Conservation (phyloP, 129 eudicot species). For the Centrapalus pauciflorus region DNA sequence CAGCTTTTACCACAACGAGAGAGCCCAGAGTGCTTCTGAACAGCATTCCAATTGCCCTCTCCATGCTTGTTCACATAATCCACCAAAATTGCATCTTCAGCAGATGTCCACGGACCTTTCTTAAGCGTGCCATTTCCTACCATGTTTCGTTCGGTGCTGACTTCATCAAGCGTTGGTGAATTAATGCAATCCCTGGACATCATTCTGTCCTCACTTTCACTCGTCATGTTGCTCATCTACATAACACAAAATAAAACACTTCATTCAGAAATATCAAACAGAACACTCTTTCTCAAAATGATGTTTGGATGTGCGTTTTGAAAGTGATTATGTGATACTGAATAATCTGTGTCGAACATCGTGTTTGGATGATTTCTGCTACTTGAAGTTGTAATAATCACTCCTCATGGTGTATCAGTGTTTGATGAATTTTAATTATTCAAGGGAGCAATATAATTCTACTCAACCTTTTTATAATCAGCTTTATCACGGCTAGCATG, state of each 20-base stretch:
- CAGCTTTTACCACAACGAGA: slow-evolving; percentile 95
- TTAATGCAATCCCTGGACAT: slow-evolving; percentile 30
- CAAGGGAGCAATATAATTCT: not conserved
- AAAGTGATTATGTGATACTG: not conserved
- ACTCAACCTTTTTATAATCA: too few relatives aligned
- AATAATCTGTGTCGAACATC: not conserved
- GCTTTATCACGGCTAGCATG: too few relatives aligned
- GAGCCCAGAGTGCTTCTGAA: slow-evolving; percentile 84
- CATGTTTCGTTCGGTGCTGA: slow-evolving; percentile 40
- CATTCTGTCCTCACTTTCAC: slow-evolving; percentile 58
- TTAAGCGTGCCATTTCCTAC: slow-evolving; percentile 44
- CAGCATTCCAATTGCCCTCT: slow-evolving; percentile 97
- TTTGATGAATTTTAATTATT: not conserved
- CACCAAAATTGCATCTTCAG: slow-evolving; percentile 81
- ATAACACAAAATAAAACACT: slow-evolving; percentile 2
- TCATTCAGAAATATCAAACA: not conserved
- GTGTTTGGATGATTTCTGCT: not conserved
- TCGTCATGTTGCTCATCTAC: slow-evolving; percentile 58
- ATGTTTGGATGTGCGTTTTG: not conserved
- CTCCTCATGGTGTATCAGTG: not conserved
- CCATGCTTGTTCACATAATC: slow-evolving; percentile 88
- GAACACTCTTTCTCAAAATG: not conserved
- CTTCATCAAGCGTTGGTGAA: slow-evolving; percentile 66
- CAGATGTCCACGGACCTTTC: slow-evolving; percentile 97
- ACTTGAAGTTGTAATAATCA: not conserved